These are phyloP conservation scores for Bipolaris cookei DNA, from an alignment of 2,329 filamentous ascomycete genomes.

Conservation along the genomic window DNA sequence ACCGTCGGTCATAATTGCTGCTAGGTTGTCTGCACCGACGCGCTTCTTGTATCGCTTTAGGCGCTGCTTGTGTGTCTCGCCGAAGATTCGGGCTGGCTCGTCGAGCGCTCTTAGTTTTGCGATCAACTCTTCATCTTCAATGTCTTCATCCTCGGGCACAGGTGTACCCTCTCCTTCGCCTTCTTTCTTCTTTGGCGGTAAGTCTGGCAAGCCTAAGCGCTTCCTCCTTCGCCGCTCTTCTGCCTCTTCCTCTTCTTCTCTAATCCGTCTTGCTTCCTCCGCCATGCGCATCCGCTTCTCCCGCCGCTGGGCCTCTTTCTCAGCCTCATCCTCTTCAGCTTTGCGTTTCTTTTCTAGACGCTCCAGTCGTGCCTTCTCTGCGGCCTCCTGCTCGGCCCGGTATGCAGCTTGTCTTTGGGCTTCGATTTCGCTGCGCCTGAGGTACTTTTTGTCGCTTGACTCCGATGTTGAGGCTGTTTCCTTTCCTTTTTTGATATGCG, in stretches of 20 bases:
- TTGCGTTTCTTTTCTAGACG: conserved; percentile 81
- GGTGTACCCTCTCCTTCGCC: conserved; percentile 54
- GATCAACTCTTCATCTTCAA: conserved; percentile 73
- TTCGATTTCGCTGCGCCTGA: conserved; percentile 85
- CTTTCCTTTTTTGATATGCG: conserved; percentile 86
- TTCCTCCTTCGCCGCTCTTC: conserved; percentile 76
- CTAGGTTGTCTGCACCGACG: conserved; percentile 51
- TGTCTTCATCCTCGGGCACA: conserved; percentile 62
- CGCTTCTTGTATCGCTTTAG: conserved; percentile 74
- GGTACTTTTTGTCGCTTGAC: conserved; percentile 67
- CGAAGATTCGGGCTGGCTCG: conserved; percentile 79
- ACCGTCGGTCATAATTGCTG: conserved; percentile 66
- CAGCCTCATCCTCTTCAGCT: conserved; percentile 81
- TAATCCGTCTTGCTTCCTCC: conserved; percentile 73
- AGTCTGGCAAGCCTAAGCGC: conserved; percentile 79
- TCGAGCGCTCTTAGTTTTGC: conserved; percentile 71
- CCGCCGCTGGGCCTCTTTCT: conserved; percentile 71
- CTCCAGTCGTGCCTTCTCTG: conserved; percentile 73
- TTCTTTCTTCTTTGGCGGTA: conserved; percentile 60
- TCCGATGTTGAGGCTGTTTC: conserved; percentile 50
- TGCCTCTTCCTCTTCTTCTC: conserved; percentile 75
- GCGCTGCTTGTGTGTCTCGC: conserved; percentile 74
- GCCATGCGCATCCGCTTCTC: conserved; percentile 83
- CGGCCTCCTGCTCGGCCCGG: conserved; percentile 75
- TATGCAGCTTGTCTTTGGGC: conserved; percentile 81